A percentile compares a stretch with the other conserved stretches of the same genome.
Evolutionary conservation across 768 basidiomycete genomes (phyloP).

Genomic region (Cystofilobasidium bisporidii): DNA sequence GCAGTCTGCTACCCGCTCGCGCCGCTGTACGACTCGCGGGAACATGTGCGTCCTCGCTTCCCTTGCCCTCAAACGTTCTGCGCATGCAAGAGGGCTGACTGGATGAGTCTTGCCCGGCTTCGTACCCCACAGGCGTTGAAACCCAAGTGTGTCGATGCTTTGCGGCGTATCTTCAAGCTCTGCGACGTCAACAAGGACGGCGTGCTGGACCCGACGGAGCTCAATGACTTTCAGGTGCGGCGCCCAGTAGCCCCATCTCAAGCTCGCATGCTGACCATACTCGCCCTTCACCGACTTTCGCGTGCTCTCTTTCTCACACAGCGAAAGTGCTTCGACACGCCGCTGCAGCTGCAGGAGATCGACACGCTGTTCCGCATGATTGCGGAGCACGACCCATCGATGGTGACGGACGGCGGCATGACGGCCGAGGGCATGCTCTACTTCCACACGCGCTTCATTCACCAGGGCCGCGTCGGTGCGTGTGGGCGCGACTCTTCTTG

Average conservation of each 20-base stretch:
- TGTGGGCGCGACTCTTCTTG: not conserved
- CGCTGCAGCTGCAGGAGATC: constrained; percentile 81
- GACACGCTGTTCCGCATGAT: constrained; percentile 96
- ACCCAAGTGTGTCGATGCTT: constrained; percentile 76
- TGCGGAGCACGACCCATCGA: constrained; percentile 58
- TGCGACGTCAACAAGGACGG: constrained; percentile 94
- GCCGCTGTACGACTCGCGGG: constrained; percentile 88
- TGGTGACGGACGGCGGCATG: constrained; percentile 48
- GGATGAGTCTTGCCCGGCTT: too few species aligned
- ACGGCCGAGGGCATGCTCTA: constrained; percentile 90
- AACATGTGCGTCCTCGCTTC: constrained; percentile 59
- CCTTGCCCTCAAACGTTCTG: not conserved
- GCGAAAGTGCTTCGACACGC: constrained; percentile 92
- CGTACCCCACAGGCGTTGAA: constrained; percentile 62
- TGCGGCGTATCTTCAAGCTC: constrained; percentile 89
- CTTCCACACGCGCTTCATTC: constrained; percentile 93
- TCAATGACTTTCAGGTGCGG: constrained; percentile 91
- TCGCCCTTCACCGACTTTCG: too few species aligned
- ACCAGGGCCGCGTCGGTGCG: constrained; percentile 66
- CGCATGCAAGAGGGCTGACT: too few species aligned
- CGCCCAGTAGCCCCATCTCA: too few species aligned
- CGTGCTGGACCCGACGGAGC: constrained; percentile 72
- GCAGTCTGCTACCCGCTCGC: constrained; percentile 95
- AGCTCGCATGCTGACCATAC: too few species aligned
- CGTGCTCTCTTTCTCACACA: too few species aligned